Evolutionary conservation across 352 stramenopile species (phyloP).

Genomic region (Peronospora farinosa): DNA sequence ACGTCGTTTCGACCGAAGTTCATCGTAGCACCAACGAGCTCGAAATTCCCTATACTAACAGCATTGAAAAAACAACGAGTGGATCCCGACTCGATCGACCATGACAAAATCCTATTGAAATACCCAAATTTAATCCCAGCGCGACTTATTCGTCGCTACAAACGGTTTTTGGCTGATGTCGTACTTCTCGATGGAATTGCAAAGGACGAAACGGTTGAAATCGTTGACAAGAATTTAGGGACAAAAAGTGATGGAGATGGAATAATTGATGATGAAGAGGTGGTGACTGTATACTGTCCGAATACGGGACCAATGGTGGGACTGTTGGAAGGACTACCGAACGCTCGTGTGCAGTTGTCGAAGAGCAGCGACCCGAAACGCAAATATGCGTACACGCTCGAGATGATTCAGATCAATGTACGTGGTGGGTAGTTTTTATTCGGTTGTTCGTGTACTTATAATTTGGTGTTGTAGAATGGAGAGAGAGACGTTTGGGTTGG

Average conservation of each 20-base stretch:
- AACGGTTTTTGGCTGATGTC: conserved; percentile 77
- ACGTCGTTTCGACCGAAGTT: conserved; percentile 5
- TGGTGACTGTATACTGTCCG: conserved; percentile 75
- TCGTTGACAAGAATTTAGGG: not conserved
- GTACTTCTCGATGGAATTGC: conserved; percentile 34
- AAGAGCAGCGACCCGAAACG: conserved; percentile 69
- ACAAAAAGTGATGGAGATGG: conserved; percentile 6
- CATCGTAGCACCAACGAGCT: conserved; percentile 1
- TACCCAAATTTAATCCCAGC: conserved; percentile 55
- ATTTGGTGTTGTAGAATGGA: conserved; percentile 46
- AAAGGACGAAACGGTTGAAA: not conserved
- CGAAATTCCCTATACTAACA: conserved; percentile 22
- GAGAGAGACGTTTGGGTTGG: conserved; percentile 64
- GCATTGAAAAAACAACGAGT: conserved; percentile 31
- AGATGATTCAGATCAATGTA: conserved; percentile 82
- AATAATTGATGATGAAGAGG: conserved; percentile 9
- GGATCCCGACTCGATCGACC: conserved; percentile 4
- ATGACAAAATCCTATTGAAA: conserved; percentile 33
- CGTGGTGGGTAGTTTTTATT: conserved; percentile 6
- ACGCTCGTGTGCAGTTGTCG: conserved; percentile 66
- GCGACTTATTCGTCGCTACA: conserved; percentile 66
- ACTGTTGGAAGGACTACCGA: conserved; percentile 53
- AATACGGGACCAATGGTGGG: conserved; percentile 82
- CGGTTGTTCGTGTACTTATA: not conserved
- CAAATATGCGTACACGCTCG: conserved; percentile 80